A percentile compares a stretch with the other conserved stretches of the same genome.
These are phyloP conservation scores for Pyrus communis DNA, from an alignment of 306 rosid genomes.

Conservation along the genomic window DNA sequence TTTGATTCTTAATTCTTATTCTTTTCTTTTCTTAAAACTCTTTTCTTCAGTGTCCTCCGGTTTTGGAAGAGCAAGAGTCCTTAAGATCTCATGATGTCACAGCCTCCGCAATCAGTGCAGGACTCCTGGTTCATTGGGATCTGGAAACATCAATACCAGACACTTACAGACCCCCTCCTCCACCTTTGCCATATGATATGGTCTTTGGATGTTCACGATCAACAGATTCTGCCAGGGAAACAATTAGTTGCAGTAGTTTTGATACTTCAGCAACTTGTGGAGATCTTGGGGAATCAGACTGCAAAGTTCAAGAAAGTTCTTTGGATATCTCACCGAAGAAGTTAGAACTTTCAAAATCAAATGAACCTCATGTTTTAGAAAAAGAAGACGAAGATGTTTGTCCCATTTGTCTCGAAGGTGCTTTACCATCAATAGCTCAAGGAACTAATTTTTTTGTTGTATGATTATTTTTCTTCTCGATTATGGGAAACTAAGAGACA, in stretches of 20 bases:
- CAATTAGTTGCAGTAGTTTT: constrained; percentile 43
- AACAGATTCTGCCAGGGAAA: constrained; percentile 46
- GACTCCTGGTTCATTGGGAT: constrained; percentile 43
- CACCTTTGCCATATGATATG: constrained; percentile 66
- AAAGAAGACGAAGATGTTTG: constrained; percentile 74
- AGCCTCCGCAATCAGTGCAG: constrained; percentile 38
- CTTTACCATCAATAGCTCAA: background rate
- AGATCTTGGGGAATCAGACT: constrained; percentile 49
- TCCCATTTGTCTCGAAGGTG: constrained; percentile 93
- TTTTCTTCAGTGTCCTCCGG: constrained; percentile 54
- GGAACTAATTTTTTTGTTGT: background rate
- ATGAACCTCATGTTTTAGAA: constrained; percentile 18
- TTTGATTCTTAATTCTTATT: background rate
- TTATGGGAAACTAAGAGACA: background rate
- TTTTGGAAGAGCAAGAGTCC: constrained; percentile 50
- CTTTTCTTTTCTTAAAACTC: background rate
- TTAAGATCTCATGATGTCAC: constrained; percentile 34
- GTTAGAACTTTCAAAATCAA: constrained; percentile 33
- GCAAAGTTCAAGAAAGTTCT: constrained; percentile 38
- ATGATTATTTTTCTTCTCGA: constrained; percentile 6
- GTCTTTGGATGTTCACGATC: constrained; percentile 46
- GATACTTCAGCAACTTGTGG: constrained; percentile 42
- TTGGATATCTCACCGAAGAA: constrained; percentile 34
- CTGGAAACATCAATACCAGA: constrained; percentile 57
- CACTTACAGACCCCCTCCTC: constrained; percentile 74